Evolutionary conservation across 1,284 basidiomycete genomes (phyloP), one percentile per base, ranked within the genome.

Genomic region (Ustilago tritici): DNA sequence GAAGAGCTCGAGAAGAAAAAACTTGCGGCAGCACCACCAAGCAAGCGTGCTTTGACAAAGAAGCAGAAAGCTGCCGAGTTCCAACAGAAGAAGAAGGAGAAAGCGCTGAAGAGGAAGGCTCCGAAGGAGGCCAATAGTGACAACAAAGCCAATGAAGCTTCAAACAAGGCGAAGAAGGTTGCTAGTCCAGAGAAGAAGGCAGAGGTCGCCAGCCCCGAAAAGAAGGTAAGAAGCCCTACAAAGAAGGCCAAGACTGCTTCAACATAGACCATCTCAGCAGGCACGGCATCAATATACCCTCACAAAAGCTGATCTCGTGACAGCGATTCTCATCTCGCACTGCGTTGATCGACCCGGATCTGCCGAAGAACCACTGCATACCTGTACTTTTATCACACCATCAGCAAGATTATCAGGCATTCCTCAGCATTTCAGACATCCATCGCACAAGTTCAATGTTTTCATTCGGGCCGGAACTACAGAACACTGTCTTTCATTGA

Each of bases 21-120:
- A 23, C 54, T 63, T 5, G 59, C 72, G 2, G 63, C 61, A 12
- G 70, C 56, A 11, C 56, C 69, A n/a, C 61, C 62, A 28, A 65
- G 65, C 59, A 69, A 65, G 61, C 52, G 50, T 12, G 61, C 49
- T 1, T 23, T 68, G 35, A 56, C 59, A 12, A 72, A 61, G 58
- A 77, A 73, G 58, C 58, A 70, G 31, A 73, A 70, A 54, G 66
- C 63, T 3, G 62, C 67, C 15, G 65, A 71, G 52, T 65, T 69
- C 32, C 65, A 68, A 19, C 23, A 67, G 43, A 70, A 65, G 43
- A 70, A 70, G 65, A 68, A 71, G 47, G 62, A 72, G 34, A 43
- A 55, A 41, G 65, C 60, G 1, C 19, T 60, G 46, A 65, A 71
- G 56, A 56, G 62, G 28, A 76, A 72, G 28, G 65, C 54, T 1